Evolutionary conservation across 108 stramenopile species (phyloP), one percentile per base, ranked within the genome.

Genomic region (Skeletonema tropicum): DNA sequence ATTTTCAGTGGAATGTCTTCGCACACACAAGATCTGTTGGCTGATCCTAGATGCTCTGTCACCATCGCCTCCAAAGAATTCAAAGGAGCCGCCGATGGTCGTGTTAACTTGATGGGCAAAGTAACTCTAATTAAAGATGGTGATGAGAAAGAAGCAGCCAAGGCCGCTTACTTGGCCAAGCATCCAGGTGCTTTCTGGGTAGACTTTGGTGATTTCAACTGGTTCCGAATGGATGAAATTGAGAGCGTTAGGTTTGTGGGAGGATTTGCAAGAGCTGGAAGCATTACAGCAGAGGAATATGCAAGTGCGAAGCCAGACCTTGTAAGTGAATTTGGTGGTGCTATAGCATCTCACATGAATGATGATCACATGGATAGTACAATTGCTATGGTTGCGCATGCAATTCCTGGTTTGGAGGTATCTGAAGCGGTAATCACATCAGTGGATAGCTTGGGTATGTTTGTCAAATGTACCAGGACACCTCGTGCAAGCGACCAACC

Each of bases 131-230:
- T 97, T 41, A 70, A 75, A 23, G 4, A 58, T 5, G 4, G 58
- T 5, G 86, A 84, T 57, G 89, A 89, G 63, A 74, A 82, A 36
- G 91, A 85, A 5, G 77, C 85, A 17, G 76, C 85, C 30, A 89
- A 92, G 58, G 89, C 89, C 57, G 64, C 83, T 8, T 98, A 98
- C 83, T 67, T 94, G 55, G 67, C 80, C 9, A 97, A 96, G 74
- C 98, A 98, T 73, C 96, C 96, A 3, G 91, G 89, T 4, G 93
- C 95, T 2, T 98, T 96, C 75, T 98, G 98, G 89, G 76, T 94
- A 3, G 78, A 96, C 46, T 98, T 98, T 68, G 98, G 97, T 9
- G 98, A 98, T 70, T 97, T 98, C 72, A 84, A 83, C 36, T 95
- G 85, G 86, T 96, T 92, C 75, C 69, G 88, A 23, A 92, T 96